Evolutionary conservation across 805 yeast species (phyloP).

Genomic region (Nakazawaea anatomiae): DNA sequence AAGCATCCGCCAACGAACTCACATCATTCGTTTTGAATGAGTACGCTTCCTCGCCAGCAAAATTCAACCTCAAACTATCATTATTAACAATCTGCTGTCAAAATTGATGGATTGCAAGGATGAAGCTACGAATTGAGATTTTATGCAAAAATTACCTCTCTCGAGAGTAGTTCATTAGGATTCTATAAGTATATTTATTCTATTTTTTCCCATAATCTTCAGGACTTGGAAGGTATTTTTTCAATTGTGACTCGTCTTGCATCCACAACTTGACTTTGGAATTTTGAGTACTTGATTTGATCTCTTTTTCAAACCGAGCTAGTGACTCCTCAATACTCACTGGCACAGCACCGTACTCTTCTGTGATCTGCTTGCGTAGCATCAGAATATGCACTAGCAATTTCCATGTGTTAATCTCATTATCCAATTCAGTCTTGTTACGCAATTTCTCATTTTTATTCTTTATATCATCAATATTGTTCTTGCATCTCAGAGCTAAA

Average conservation of each 20-base stretch:
- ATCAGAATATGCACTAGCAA: slow-evolving; percentile 58
- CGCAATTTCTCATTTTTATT: slow-evolving; percentile 43
- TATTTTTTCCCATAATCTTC: slow-evolving; percentile 50
- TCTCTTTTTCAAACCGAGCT: slow-evolving; percentile 49
- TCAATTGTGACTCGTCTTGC: slow-evolving; percentile 44
- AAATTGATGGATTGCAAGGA: too few species aligned
- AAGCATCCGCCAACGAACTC: too few species aligned
- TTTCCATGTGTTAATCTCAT: slow-evolving; percentile 31
- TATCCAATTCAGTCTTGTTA: slow-evolving; percentile 46
- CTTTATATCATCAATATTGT: slow-evolving; percentile 45
- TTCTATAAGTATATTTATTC: slow-evolving; percentile 6
- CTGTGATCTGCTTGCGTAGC: slow-evolving; percentile 53
- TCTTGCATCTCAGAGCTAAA: slow-evolving; percentile 20
- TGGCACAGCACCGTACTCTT: slow-evolving; percentile 49
- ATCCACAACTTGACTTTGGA: slow-evolving; percentile 59
- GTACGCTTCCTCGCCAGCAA: too few species aligned
- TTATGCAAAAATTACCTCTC: too few species aligned
- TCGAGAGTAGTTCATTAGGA: background rate
- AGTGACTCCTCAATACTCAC: slow-evolving; percentile 46
- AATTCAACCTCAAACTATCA: too few species aligned
- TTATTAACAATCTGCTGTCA: too few species aligned
- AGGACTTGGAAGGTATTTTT: slow-evolving; percentile 48
- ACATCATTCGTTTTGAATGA: too few species aligned
- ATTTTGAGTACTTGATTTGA: slow-evolving; percentile 50
- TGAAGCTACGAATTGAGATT: too few species aligned